Percentiles rank a stretch among this genome's conserved stretches.
These are phyloP conservation scores for Paspalum notatum DNA, from an alignment of 176 grass and related monocot species.

Conservation along the genomic window DNA sequence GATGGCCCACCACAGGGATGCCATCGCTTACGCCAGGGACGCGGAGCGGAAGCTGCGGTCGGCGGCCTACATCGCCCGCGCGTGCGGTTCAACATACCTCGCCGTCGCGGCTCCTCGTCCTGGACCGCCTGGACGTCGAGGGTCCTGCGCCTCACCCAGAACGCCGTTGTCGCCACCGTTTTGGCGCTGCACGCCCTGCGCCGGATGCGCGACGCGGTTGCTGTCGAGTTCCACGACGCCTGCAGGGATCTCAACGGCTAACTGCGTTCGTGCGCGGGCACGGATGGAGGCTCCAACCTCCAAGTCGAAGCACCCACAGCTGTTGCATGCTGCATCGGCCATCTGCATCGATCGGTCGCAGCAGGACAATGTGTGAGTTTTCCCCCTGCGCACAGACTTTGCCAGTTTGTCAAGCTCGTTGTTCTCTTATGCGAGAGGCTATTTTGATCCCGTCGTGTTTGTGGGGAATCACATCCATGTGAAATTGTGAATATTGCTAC, in stretches of 20 bases:
- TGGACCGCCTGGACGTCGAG: background rate
- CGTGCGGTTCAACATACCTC: no score
- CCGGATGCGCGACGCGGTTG: background rate
- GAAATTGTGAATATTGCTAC: background rate
- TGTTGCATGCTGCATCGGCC: no score
- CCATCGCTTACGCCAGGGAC: background rate
- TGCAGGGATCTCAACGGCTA: background rate
- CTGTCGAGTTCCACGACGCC: background rate
- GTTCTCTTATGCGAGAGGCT: no score
- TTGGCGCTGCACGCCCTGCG: background rate
- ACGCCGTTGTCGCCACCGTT: background rate
- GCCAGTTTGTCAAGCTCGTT: background rate
- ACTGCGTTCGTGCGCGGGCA: background rate
- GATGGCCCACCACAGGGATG: background rate
- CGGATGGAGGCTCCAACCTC: no score
- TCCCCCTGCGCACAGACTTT: background rate
- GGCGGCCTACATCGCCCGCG: background rate
- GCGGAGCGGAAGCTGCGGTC: background rate
- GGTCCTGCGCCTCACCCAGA: background rate
- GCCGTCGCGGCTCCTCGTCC: background rate
- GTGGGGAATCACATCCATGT: background rate
- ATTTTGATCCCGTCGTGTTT: background rate
- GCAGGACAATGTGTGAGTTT: background rate
- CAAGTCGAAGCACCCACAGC: background rate
- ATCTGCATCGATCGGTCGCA: background rate